Conservation (phyloP, 2,329 filamentous ascomycete genomes). For the Talaromyces atroroseus region DNA sequence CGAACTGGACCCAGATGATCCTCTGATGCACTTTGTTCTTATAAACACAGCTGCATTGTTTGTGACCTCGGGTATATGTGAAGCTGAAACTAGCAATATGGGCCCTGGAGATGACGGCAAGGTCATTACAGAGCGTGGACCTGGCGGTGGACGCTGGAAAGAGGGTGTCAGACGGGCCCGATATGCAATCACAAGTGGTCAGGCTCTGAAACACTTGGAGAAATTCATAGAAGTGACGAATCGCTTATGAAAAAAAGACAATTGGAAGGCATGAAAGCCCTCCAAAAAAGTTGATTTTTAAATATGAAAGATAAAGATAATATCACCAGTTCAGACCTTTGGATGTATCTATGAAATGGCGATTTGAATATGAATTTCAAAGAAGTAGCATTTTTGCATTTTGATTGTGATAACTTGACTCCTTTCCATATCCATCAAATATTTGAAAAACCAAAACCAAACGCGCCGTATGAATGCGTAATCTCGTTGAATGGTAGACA, state of each 20-base stretch:
- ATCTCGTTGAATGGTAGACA: neutral
- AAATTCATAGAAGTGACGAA: constrained; percentile 81
- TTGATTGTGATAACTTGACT: neutral
- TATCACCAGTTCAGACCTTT: neutral
- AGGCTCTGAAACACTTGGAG: constrained; percentile 76
- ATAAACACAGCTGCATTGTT: constrained; percentile 89
- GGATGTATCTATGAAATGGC: neutral
- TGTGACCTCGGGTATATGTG: constrained; percentile 79
- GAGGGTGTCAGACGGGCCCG: constrained; percentile 82
- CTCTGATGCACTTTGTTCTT: constrained; percentile 87
- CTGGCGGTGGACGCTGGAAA: constrained; percentile 86
- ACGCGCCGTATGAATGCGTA: constrained; percentile 13
- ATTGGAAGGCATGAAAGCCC: neutral
- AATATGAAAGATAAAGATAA: neutral
- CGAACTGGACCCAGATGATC: constrained; percentile 68
- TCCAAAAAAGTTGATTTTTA: neutral
- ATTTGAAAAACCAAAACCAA: constrained; percentile 3
- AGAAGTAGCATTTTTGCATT: neutral
- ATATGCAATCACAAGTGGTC: constrained; percentile 82
- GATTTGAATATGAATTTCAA: neutral
- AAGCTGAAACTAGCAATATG: constrained; percentile 74
- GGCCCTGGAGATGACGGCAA: constrained; percentile 72
- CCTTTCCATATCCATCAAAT: neutral
- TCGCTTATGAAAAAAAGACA: constrained; percentile 25
- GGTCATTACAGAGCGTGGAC: constrained; percentile 75